Conservation (phyloP, 805 yeast species). For the Yamadazyma tumulicola region DNA sequence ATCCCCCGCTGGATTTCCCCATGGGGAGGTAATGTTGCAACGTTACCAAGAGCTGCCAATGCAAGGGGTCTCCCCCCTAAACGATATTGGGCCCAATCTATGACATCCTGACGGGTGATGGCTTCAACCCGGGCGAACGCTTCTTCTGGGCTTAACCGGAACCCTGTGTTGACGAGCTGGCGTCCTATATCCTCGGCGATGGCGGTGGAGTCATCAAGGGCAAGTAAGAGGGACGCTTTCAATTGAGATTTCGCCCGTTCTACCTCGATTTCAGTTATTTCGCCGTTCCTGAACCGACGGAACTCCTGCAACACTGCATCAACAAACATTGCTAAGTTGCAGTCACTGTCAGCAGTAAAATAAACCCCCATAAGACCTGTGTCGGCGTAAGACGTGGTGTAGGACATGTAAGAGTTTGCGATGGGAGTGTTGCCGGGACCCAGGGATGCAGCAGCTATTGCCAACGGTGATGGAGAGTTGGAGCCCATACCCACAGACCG, state of each 20-base stretch:
- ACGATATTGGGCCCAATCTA: constrained; percentile 84
- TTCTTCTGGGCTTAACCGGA: constrained; percentile 67
- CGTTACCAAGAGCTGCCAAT: constrained; percentile 87
- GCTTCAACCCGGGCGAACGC: constrained; percentile 72
- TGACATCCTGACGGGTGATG: constrained; percentile 75
- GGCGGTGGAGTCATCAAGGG: constrained; percentile 93
- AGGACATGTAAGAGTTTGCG: constrained; percentile 94
- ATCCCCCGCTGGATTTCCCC: constrained; percentile 45
- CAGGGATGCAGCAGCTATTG: constrained; percentile 59
- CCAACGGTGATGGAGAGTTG: constrained; percentile 81
- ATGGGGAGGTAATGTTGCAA: constrained; percentile 66
- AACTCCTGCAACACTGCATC: constrained; percentile 82
- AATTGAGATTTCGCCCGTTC: constrained; percentile 93
- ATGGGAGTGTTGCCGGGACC: constrained; percentile 58
- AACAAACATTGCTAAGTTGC: constrained; percentile 62
- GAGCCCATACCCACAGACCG: constrained; percentile 83
- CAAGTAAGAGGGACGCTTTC: constrained; percentile 84
- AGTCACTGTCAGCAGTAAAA: constrained; percentile 74
- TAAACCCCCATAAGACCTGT: constrained; percentile 98
- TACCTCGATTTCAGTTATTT: constrained; percentile 77
- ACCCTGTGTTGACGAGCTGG: constrained; percentile 93
- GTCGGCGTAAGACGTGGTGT: constrained; percentile 95
- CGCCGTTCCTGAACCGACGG: constrained; percentile 79
- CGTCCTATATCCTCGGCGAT: constrained; percentile 97
- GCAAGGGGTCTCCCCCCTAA: constrained; percentile 77